A percentile compares a stretch with the other conserved stretches of the same genome.
Evolutionary conservation across 192 early-diverging fungal genomes (phyloP).

Genomic region (Rhizoclosmatium globosum): DNA sequence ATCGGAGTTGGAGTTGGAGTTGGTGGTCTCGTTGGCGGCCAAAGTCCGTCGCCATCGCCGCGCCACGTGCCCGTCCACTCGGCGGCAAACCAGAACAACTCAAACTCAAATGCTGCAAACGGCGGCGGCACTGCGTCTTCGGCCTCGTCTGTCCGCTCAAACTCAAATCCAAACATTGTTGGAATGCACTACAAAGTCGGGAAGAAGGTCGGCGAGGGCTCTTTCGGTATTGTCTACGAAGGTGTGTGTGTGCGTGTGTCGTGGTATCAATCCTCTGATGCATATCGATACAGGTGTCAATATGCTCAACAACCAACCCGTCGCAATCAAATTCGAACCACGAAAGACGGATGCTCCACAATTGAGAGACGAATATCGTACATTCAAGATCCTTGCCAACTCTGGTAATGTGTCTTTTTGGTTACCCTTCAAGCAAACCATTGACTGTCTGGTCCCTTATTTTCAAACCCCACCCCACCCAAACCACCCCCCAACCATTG

Average conservation of each 20-base stretch:
- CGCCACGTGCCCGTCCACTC: background rate
- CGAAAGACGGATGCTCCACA: slow-evolving; percentile 99
- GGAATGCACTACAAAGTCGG: slow-evolving; percentile 97
- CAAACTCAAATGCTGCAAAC: background rate
- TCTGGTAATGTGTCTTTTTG: slow-evolving; percentile 35
- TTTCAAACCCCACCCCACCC: background rate
- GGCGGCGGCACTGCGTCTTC: background rate
- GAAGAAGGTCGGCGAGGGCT: slow-evolving; percentile 96
- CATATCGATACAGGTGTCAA: slow-evolving; percentile 65
- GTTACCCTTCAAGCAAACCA: background rate
- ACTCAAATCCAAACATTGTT: slow-evolving; percentile 73
- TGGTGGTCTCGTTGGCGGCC: background rate
- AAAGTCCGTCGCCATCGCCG: slow-evolving; percentile 21
- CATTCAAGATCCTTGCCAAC: slow-evolving; percentile 92
- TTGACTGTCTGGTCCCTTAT: background rate
- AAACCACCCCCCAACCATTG: background rate
- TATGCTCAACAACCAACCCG: slow-evolving; percentile 88
- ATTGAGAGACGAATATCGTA: slow-evolving; percentile 93
- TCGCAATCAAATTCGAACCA: slow-evolving; percentile 98
- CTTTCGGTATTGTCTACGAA: slow-evolving; percentile 99
- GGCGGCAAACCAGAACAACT: background rate
- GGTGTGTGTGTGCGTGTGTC: slow-evolving; percentile 55
- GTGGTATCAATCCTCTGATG: background rate
- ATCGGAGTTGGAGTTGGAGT: background rate
- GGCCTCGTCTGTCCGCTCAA: background rate